Evolutionary conservation across 176 grass and related monocot species (phyloP), one percentile per base, ranked within the genome.

Genomic region (Cymbopogon citratus): DNA sequence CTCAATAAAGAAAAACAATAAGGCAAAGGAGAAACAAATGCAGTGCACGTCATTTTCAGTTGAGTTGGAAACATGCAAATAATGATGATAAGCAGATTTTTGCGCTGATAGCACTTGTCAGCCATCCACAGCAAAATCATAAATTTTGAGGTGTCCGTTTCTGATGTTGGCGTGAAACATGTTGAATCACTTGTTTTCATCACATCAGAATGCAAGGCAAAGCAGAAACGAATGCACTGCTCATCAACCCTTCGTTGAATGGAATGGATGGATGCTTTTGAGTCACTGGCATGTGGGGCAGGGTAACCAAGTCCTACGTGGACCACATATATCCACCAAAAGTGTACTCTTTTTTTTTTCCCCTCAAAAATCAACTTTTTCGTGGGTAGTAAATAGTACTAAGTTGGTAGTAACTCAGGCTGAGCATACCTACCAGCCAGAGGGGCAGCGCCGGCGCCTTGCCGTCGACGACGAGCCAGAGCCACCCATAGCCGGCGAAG

Each of bases 401-500:
- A n/a, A n/a, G 12, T 46, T 46, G 12, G 44, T 44, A 5, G 39
- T 41, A 46, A 14, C 44, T 46, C 49, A 54, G 51, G 51, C 18
- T 10, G 3, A 13, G 41, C 41, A 44, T 44, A 6, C 14, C 63
- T 87, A 67, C 65, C 67, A 70, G 35, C 80, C 83, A 93, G 23
- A 97, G 82, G 18, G 93, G 86, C 66, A 91, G 57, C 28, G 64
- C 14, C 7, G 93, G 91, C 26, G 80, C 79, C 71, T 89, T 77
- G n/a, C 74, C 69, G 38, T 74, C 85, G 75, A 90, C 86, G 63
- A 93, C 52, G 70, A 97, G 88, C 94, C 94, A 97, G 40, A 97
- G 86, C 83, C 91, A 91, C 2, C 94, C 94, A 60, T 93, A 97
- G 0, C 94, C 90, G 38, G 89, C 8, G 59, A 97, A 89, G 77